These are phyloP conservation scores for Myxozyma udenii DNA, from an alignment of 805 yeast genomes.

Conservation along the genomic window DNA sequence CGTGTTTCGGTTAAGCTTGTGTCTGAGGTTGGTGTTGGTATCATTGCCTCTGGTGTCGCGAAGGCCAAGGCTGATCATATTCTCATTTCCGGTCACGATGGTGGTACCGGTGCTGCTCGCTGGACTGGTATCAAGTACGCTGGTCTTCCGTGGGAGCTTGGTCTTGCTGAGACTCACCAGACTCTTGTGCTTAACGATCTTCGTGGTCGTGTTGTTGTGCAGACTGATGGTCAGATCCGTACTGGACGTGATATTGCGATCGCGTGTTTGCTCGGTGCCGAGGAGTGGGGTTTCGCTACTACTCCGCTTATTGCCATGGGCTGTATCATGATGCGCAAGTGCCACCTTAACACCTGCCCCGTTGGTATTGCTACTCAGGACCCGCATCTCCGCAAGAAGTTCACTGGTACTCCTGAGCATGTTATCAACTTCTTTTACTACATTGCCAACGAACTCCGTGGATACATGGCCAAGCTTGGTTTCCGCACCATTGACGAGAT, in stretches of 20 bases:
- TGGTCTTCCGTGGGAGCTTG: constrained; percentile 98
- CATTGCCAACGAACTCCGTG: constrained; percentile 86
- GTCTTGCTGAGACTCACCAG: constrained; percentile 97
- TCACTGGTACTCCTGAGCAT: constrained; percentile 96
- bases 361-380: constrained; percentile 99
- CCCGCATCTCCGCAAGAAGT: constrained; percentile 86
- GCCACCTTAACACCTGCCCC: constrained; percentile 92
- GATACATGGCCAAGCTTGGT: constrained; percentile 91
- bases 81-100: constrained; percentile 95
- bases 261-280: constrained; percentile 95
- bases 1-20: constrained; percentile 95
- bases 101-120: constrained; percentile 99
- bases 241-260: constrained; percentile 97
- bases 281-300: constrained; percentile 97
- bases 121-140: constrained; percentile 97
- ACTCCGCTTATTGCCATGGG: constrained; percentile 97
- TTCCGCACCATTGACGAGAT: constrained; percentile 94
- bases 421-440: constrained; percentile 97
- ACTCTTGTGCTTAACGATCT: constrained; percentile 92
- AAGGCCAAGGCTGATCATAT: constrained; percentile 98
- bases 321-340: constrained; percentile 92
- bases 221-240: constrained; percentile 97
- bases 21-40: constrained; percentile 98
- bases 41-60: constrained; percentile 98
- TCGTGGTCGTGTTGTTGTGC: constrained; percentile 92